These are phyloP conservation scores for Corylus avellana DNA, from an alignment of 306 rosid genomes.

Conservation along the genomic window DNA sequence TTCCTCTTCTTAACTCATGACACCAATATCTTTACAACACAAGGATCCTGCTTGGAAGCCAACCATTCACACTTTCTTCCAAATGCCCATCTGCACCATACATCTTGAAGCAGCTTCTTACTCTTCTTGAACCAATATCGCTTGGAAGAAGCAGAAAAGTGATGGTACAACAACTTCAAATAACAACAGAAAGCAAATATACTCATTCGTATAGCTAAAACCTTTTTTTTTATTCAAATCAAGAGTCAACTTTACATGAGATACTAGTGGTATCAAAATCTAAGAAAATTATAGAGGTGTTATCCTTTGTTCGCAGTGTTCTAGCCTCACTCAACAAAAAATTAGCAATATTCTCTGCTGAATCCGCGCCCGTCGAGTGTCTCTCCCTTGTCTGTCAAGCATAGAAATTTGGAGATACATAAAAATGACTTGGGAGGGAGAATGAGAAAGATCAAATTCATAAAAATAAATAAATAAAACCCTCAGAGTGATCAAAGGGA, in stretches of 20 bases:
- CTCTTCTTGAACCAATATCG: neutral
- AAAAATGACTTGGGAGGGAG: slow-evolving; percentile 5
- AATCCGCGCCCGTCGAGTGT: slow-evolving; percentile 45
- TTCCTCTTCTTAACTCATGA: neutral
- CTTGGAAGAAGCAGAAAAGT: neutral
- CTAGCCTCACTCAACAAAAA: slow-evolving; percentile 86
- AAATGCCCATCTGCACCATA: neutral
- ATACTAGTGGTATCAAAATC: slow-evolving; percentile 68
- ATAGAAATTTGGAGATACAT: slow-evolving; percentile 15
- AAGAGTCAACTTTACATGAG: slow-evolving; percentile 81
- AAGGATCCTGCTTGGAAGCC: neutral
- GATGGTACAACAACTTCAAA: neutral
- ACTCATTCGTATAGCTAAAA: slow-evolving; percentile 39
- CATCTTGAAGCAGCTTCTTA: slow-evolving; percentile 6
- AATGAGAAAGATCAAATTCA: neutral
- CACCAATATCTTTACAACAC: neutral
- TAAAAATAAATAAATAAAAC: neutral
- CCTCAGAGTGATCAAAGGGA: neutral
- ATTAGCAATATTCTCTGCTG: slow-evolving; percentile 81
- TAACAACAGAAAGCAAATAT: slow-evolving; percentile 24
- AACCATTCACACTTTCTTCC: neutral
- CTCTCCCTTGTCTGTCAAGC: slow-evolving; percentile 64
- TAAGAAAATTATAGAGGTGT: slow-evolving; percentile 86
- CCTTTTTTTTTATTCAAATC: slow-evolving; percentile 43
- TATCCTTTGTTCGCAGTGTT: slow-evolving; percentile 93